Evolutionary conservation across 768 basidiomycete species (phyloP).

Genomic region (Tylopilus rubrobrunneus): DNA sequence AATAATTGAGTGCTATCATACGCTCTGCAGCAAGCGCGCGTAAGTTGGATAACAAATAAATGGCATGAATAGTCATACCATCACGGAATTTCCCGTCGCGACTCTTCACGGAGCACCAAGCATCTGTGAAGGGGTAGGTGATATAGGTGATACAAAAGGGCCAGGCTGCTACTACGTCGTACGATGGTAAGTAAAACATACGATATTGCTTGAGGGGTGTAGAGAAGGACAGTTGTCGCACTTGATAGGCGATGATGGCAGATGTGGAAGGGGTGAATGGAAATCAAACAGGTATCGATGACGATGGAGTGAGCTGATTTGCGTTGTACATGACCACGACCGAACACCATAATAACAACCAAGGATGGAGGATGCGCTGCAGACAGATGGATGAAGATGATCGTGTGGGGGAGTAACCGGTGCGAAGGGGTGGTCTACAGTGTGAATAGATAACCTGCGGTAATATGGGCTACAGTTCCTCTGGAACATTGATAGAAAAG

Average conservation of each 20-base stretch:
- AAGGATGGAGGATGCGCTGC: conserved; percentile 21
- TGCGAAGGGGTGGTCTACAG: conserved; percentile 31
- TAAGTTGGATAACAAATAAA: background rate
- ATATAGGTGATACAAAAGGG: conserved; percentile 22
- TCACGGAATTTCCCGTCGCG: background rate
- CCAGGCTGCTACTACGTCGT: conserved; percentile 13
- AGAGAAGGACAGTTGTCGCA: conserved; percentile 27
- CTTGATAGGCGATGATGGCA: conserved; percentile 24
- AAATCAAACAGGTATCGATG: conserved; percentile 29
- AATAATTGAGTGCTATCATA: conserved; percentile 2
- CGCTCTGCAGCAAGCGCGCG: background rate
- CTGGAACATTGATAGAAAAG: conserved; percentile 64
- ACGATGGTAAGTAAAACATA: conserved; percentile 25
- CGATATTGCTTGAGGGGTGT: conserved; percentile 28
- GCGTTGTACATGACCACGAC: conserved; percentile 37
- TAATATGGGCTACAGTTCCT: conserved; percentile 55
- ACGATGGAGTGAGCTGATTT: conserved; percentile 27
- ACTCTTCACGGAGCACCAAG: conserved; percentile 13
- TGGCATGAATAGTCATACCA: conserved; percentile 9
- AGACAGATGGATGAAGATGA: conserved; percentile 25
- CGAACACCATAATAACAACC: conserved; percentile 36
- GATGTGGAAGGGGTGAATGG: conserved; percentile 16
- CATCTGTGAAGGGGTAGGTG: conserved; percentile 7
- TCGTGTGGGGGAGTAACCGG: conserved; percentile 17
- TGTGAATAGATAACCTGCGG: conserved; percentile 32